These are phyloP conservation scores for Akanthomyces dipterigenus DNA, from an alignment of 2,329 filamentous ascomycete genomes.

Conservation along the genomic window DNA sequence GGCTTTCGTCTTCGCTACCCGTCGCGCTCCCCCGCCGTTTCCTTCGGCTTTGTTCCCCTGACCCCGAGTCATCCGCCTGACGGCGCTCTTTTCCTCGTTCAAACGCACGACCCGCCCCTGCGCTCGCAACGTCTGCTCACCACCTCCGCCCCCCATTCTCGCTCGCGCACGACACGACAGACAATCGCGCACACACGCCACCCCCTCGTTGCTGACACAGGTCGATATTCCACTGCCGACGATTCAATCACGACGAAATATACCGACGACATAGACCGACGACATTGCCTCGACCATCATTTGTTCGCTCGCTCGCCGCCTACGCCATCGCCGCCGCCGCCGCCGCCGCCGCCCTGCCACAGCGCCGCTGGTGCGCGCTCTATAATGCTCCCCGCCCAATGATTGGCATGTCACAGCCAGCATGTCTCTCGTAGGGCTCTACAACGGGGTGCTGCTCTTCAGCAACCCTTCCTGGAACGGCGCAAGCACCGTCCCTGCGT, in stretches of 20 bases:
- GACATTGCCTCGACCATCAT: background rate
- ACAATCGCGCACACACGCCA: background rate
- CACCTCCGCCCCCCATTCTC: background rate
- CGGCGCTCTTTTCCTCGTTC: background rate
- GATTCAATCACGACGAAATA: background rate
- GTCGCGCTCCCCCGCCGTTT: background rate
- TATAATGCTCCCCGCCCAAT: conserved; percentile 9
- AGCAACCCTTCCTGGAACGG: conserved; percentile 52
- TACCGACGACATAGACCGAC: background rate
- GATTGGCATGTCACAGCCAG: conserved; percentile 12
- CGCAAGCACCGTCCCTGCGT: conserved; percentile 42
- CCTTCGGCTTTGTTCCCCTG: background rate
- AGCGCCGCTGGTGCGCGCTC: conserved; percentile 7
- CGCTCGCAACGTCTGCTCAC: background rate
- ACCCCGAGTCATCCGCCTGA: background rate
- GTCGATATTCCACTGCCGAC: background rate
- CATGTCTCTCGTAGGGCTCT: conserved; percentile 38
- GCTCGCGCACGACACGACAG: background rate
- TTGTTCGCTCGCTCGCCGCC: no score
- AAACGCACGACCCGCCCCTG: background rate
- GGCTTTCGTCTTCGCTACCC: background rate
- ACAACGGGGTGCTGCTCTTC: conserved; percentile 51
- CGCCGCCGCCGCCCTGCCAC: background rate
- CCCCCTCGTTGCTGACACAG: background rate
- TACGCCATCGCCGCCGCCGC: no score